Evolutionary conservation across 1,284 basidiomycete species (phyloP), one percentile per base, ranked within the genome.

Genomic region (Kalmanozyma brasiliensis): DNA sequence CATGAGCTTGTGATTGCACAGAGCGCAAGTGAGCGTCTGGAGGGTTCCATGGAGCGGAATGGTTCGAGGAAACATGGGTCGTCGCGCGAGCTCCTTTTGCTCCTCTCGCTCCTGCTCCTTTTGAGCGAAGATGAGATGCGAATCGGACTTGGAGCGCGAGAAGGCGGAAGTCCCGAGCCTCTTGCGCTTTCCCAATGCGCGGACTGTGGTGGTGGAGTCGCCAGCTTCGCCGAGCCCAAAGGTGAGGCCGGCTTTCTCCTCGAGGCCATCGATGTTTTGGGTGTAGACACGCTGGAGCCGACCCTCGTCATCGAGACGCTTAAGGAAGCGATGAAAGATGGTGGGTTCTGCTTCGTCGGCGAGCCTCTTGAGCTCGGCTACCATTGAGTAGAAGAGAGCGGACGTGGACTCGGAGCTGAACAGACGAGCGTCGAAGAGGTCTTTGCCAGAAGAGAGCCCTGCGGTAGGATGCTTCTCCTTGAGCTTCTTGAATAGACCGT

Each of bases 231-330:
- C 78, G 4, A 82, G 64, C 8, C 81, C 81, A 36, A 97, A 80
- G 14, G 75, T 64, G 20, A 82, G 86, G 0, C 94, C 94, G 1
- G 88, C 88, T 52, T 87, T 86, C 73, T 90, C 89, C 82, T 97
- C 94, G 19, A 97, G 84, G 7, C 92, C 93, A 82, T 97, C 94
- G 47, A 97, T 94, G 79, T 96, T 97, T 83, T 96, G 94, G 0
- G 94, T 96, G 82, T 97, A 97, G 3, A 89, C 91, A 49, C 94
- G 88, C 26, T 95, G 83, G 1, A 98, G 85, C 78, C 91, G 93
- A 49, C 91, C 90, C 83, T 93, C 92, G 10, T 86, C 82, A 72
- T 95, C 91, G 0, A 97, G 87, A 7, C 88, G 89, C 76, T 90
- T 90, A 61, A 97, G 88, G 83, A 97, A 94, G 58, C 87, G 86